Evolutionary conservation across 2,329 filamentous ascomycete genomes (phyloP), one percentile per base, ranked within the genome.

Genomic region (Ophiostoma fasciatum): DNA sequence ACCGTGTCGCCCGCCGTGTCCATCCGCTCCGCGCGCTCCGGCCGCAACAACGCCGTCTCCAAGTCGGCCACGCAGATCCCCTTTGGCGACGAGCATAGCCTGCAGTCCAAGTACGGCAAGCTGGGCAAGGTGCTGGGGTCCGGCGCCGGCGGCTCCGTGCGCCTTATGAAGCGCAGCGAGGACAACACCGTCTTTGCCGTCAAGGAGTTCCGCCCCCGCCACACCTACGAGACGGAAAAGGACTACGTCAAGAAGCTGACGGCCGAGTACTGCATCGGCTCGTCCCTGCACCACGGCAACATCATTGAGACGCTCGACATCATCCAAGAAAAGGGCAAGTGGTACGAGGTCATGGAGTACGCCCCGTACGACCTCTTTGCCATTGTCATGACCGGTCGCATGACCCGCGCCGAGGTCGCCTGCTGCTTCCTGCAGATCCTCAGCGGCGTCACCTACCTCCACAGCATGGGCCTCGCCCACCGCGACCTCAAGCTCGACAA

Each of bases 341-440:
- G 90, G 84, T 98, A 85, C 51, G 88, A 96, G 52, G 90, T 98
- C 28, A 98, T 98, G 90, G 90, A 98, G 53, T 98, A 93, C 51
- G 90, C 87, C 10, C 90, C 90, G 0, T 98, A 68, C 51, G 90
- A 98, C 55, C 68, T 98, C 21, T 98, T 98, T 54, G 90, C 90
- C 11, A 94, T 92, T 45, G 90, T 98, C 46, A 98, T 98, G 90
- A 96, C 90, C 0, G 90, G 90, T 25, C 93, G 85, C 59, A 98
- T 98, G 90, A 74, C 74, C 28, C 76, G 84, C 40, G 81, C 93
- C 48, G 90, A 98, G 55, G 73, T 96, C 41, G 78, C 77, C 4
- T 98, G 90, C 57, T 79, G 78, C 42, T 96, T 94, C 49, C 64
- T 96, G 46, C 90, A 98, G 56, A 94, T 98, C 43, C 61, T 98